Evolutionary conservation across 805 yeast species (phyloP).

Genomic region (Groenewaldozyma salmanticensis): DNA sequence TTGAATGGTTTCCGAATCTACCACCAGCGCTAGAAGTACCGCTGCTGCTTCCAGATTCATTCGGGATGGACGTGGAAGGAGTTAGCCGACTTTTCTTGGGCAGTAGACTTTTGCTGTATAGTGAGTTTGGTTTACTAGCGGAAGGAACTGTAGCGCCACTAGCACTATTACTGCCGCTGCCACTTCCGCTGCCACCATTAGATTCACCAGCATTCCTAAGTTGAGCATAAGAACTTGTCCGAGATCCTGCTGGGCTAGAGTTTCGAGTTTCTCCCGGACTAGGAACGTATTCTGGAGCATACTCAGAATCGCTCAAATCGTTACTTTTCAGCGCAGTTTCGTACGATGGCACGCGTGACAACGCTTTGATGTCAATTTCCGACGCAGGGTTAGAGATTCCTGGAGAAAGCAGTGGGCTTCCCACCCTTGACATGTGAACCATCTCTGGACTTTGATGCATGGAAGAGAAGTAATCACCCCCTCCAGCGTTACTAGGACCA

Average conservation of each 20-base stretch:
- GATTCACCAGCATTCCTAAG: background rate
- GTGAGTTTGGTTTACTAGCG: background rate
- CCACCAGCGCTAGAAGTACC: background rate
- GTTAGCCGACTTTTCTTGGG: background rate
- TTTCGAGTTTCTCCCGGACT: background rate
- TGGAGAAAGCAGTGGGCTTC: conserved; percentile 9
- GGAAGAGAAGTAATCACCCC: conserved; percentile 3
- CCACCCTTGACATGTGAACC: conserved; percentile 11
- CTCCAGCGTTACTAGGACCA: conserved; percentile 1
- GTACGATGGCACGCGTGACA: conserved; percentile 79
- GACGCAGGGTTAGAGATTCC: background rate
- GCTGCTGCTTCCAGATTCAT: background rate
- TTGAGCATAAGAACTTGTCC: background rate
- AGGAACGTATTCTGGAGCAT: conserved; percentile 54
- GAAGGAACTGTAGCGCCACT: background rate
- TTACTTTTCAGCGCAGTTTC: conserved; percentile 61
- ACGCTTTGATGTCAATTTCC: conserved; percentile 25
- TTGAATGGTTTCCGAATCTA: background rate
- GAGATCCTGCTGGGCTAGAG: background rate
- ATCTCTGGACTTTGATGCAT: conserved; percentile 10
- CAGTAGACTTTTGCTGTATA: background rate
- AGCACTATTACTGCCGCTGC: background rate
- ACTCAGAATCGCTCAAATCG: conserved; percentile 33
- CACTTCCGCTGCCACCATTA: background rate
- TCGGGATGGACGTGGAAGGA: background rate